These are phyloP conservation scores for Lojkania enalia DNA, from an alignment of 2,329 filamentous ascomycete genomes.

Conservation along the genomic window DNA sequence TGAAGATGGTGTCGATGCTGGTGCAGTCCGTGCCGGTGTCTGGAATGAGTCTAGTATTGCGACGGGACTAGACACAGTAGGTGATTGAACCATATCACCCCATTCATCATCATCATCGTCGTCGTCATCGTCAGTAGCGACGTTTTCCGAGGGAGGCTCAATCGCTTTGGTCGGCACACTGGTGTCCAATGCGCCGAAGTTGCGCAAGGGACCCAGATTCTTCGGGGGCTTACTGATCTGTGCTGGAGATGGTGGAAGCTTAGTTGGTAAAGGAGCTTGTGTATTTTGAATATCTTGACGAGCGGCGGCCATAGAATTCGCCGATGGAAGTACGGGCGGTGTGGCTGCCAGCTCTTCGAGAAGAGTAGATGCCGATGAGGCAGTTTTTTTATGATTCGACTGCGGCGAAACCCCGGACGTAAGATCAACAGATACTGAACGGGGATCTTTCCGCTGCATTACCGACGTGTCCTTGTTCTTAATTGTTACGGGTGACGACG, in stretches of 20 bases:
- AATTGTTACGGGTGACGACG: constrained; percentile 20
- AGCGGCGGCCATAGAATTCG: too few relatives aligned
- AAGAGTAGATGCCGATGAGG: background rate
- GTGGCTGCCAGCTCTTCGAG: background rate
- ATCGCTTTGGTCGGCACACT: constrained; percentile 8
- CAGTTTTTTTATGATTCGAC: constrained; percentile 17
- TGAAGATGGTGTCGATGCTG: constrained; percentile 15
- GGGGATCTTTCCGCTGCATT: constrained; percentile 23
- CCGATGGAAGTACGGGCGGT: background rate
- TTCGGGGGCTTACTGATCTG: background rate
- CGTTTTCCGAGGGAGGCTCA: background rate
- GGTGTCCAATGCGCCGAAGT: constrained; percentile 20
- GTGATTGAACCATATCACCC: constrained; percentile 46
- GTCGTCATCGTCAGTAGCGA: background rate
- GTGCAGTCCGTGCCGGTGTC: constrained; percentile 12
- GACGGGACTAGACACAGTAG: constrained; percentile 29
- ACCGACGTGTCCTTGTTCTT: constrained; percentile 21
- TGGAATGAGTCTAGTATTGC: constrained; percentile 13
- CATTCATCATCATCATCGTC: constrained; percentile 42
- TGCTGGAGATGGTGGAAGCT: background rate
- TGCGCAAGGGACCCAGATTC: constrained; percentile 17
- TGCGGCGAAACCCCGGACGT: constrained; percentile 5
- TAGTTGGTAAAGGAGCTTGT: background rate
- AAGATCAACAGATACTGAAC: constrained; percentile 26
- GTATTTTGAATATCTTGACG: too few relatives aligned